These are phyloP conservation scores for Linnemannia schmuckeri DNA, from an alignment of 192 early-diverging fungal genomes.

Conservation along the genomic window DNA sequence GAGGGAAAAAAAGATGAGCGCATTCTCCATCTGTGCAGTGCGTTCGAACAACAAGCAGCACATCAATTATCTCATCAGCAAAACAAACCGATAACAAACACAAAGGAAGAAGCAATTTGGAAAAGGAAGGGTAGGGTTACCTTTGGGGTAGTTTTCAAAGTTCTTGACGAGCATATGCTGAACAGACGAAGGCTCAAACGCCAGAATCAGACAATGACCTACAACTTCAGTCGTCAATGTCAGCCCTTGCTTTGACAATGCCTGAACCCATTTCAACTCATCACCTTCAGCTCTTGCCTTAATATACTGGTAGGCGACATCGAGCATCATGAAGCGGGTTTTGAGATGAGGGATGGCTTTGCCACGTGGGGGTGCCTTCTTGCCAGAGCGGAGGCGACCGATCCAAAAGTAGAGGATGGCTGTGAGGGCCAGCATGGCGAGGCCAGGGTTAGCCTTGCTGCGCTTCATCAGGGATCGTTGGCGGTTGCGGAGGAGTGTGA, in stretches of 20 bases:
- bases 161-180: conserved; percentile 57
- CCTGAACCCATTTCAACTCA: conserved; percentile 48
- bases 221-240: conserved; percentile 34
- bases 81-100: neutral
- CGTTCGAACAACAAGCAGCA: neutral
- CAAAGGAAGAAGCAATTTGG: no score
- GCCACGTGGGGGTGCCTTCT: conserved; percentile 33
- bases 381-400: conserved; percentile 37
- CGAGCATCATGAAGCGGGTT: conserved; percentile 31
- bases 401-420: conserved; percentile 51
- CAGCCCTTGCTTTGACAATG: conserved; percentile 31
- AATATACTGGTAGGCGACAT: conserved; percentile 32
- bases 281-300: conserved; percentile 30
- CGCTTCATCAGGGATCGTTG: conserved; percentile 30
- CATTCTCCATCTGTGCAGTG: neutral
- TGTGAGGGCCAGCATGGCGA: conserved; percentile 48
- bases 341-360: conserved; percentile 35
- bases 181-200: conserved; percentile 54
- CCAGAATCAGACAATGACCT: conserved; percentile 41
- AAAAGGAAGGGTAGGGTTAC: conserved; percentile 6
- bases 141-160: conserved; percentile 58
- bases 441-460: conserved; percentile 39
- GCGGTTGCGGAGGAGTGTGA: conserved; percentile 32
- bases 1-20: neutral
- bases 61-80: neutral